Conservation (phyloP, 2,329 filamentous ascomycete genomes). For the Arthrobotrys entomopaga region DNA sequence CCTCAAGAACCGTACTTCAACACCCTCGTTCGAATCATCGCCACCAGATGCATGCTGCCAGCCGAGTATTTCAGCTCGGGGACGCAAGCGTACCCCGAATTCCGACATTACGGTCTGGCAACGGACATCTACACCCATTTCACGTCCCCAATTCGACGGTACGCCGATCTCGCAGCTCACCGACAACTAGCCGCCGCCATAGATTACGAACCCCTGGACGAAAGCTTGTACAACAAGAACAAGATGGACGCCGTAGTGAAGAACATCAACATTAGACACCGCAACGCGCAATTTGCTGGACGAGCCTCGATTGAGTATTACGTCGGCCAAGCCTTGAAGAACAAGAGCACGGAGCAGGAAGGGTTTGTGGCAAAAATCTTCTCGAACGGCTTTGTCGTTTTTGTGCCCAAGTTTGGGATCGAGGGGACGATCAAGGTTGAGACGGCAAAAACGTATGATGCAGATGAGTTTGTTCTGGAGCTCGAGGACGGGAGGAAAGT, state of each 20-base stretch:
- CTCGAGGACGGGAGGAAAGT: slow-evolving; percentile 66
- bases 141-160: slow-evolving; percentile 94
- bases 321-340: slow-evolving; percentile 93
- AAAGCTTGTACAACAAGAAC: slow-evolving; percentile 80
- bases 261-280: slow-evolving; percentile 97
- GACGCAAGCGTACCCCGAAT: slow-evolving; percentile 90
- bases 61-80: slow-evolving; percentile 98
- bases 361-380: slow-evolving; percentile 98
- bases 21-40: slow-evolving; percentile 95
- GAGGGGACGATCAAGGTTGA: slow-evolving; percentile 84
- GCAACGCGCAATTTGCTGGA: slow-evolving; percentile 95
- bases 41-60: slow-evolving; percentile 98
- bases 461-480: slow-evolving; percentile 80
- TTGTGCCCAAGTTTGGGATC: slow-evolving; percentile 94
- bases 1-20: slow-evolving; percentile 92
- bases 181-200: slow-evolving; percentile 95
- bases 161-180: slow-evolving; percentile 95
- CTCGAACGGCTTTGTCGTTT: slow-evolving; percentile 95
- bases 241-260: slow-evolving; percentile 94
- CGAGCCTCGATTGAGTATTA: slow-evolving; percentile 97
- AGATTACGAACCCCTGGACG: slow-evolving; percentile 86
- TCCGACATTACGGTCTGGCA: slow-evolving; percentile 95
- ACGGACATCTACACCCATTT: slow-evolving; percentile 99
- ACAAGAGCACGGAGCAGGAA: slow-evolving; percentile 78
- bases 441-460: slow-evolving; percentile 83